phyloP scores from a whole-genome alignment of 78 protist species.

The Dictyostelium firmibasis region DNA sequence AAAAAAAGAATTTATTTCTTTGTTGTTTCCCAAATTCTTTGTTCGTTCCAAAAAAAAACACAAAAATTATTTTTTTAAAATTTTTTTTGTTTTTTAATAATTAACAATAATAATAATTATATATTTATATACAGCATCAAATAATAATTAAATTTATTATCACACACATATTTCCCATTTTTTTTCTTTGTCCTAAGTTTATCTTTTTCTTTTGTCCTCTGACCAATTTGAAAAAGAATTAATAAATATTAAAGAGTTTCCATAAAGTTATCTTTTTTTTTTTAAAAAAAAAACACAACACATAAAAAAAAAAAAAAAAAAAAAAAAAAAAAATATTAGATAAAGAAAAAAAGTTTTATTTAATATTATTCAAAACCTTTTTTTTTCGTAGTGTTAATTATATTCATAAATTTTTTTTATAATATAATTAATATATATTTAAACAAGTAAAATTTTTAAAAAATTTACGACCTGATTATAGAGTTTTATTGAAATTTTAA shows the following conservation, averaged over 20 bases:
- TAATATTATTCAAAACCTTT: neutral
- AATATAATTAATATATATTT: neutral
- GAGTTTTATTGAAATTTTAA: constrained; percentile 1
- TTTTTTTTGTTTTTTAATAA: too few species aligned
- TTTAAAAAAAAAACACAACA: neutral
- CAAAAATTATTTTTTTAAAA: too few species aligned
- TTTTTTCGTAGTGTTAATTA: neutral
- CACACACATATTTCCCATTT: neutral
- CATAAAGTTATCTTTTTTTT: too few species aligned
- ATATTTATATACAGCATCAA: neutral
- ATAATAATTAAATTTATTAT: constrained; percentile 3
- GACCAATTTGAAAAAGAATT: neutral
- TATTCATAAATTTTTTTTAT: neutral
- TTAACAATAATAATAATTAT: too few species aligned
- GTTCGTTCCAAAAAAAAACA: neutral
- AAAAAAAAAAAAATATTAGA: neutral
- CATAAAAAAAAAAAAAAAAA: neutral
- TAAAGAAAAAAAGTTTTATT: neutral
- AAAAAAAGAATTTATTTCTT: neutral
- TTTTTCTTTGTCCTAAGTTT: neutral
- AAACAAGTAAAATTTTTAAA: neutral
- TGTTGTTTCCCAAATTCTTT: neutral
- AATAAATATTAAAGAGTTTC: neutral
- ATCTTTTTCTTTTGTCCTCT: neutral
- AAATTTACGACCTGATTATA: neutral